phyloP scores from a whole-genome alignment of 805 yeast genomes.

The Sporopachydermia lactativora region DNA sequence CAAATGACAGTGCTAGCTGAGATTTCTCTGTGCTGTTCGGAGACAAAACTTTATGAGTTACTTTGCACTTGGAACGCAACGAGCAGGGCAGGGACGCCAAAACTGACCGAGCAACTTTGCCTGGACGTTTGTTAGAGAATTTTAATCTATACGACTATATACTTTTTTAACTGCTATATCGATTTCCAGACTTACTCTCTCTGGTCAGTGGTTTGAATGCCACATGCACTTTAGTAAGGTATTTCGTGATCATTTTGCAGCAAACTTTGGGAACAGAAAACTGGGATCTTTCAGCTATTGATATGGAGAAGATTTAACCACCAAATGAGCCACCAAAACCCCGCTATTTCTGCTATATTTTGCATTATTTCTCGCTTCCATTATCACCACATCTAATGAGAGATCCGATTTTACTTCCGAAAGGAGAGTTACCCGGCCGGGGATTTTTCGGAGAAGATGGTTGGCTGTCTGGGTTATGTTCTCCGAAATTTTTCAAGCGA shows the following conservation, averaged over 20 bases:
- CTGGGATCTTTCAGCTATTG: too few species aligned
- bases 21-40: constrained; percentile 34
- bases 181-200: constrained; percentile 31
- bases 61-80: constrained; percentile 42
- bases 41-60: constrained; percentile 50
- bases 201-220: constrained; percentile 65
- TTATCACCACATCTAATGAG: too few species aligned
- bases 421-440: too few species aligned
- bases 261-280: constrained; percentile 3
- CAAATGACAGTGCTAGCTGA: constrained; percentile 58
- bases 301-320: too few species aligned
- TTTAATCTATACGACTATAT: background rate
- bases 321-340: too few species aligned
- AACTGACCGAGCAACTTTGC: constrained; percentile 68
- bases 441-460: too few species aligned
- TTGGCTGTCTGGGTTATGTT: too few species aligned
- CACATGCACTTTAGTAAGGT: constrained; percentile 63
- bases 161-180: background rate
- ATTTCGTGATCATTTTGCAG: constrained; percentile 69
- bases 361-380: too few species aligned
- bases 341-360: too few species aligned
- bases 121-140: constrained; percentile 17
- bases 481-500: too few species aligned
- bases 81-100: constrained; percentile 71
- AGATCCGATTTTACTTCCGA: too few species aligned